Conservation (phyloP, 306 rosid species). For the Glycyrrhiza uralensis region DNA sequence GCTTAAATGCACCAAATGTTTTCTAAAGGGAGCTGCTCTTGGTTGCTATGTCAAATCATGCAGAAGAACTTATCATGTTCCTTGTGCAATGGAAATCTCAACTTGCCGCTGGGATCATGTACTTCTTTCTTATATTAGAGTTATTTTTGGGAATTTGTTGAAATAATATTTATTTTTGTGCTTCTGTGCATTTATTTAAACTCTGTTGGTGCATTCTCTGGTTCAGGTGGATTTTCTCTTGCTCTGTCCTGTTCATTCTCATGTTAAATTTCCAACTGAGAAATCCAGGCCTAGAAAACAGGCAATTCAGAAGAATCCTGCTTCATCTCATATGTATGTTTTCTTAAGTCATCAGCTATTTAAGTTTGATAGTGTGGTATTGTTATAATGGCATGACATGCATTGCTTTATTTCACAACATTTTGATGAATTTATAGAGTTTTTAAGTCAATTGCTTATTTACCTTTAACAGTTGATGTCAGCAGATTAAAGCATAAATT, state of each 20-base stretch:
- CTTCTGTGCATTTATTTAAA: conserved; percentile 15
- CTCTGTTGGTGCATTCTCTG: conserved; percentile 12
- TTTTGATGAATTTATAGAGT: background rate
- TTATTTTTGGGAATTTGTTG: background rate
- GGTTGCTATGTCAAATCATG: conserved; percentile 88
- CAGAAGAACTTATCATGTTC: conserved; percentile 74
- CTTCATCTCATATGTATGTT: conserved; percentile 33
- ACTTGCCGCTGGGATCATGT: conserved; percentile 81
- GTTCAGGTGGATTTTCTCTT: conserved; percentile 66
- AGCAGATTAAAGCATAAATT: background rate
- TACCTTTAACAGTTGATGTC: background rate
- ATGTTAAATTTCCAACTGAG: conserved; percentile 65
- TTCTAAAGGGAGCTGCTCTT: conserved; percentile 87
- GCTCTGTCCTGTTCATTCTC: conserved; percentile 79
- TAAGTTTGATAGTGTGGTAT: background rate
- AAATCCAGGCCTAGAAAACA: conserved; percentile 42
- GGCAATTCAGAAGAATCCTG: conserved; percentile 18
- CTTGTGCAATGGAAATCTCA: conserved; percentile 74
- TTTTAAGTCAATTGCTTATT: background rate
- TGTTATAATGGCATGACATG: conserved; percentile 3
- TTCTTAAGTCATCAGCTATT: background rate
- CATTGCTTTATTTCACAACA: background rate
- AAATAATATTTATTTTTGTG: background rate
- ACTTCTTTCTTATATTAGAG: background rate
- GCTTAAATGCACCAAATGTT: conserved; percentile 77